Percentiles rank a stretch among this genome's conserved stretches.
Evolutionary conservation across 345 rosid species (phyloP).

Genomic region (Lepidium sativum): DNA sequence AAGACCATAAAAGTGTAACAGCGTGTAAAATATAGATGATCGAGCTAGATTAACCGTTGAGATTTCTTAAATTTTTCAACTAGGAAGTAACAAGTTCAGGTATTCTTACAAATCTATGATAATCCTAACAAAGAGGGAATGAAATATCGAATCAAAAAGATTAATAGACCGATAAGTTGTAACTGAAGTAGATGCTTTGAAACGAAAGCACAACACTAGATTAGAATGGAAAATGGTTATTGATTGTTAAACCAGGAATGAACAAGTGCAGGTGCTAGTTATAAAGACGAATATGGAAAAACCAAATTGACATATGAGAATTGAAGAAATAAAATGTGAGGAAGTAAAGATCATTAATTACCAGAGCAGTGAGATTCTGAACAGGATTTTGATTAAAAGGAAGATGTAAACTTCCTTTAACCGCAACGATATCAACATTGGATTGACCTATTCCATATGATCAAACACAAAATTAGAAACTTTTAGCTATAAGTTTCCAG

Average conservation of each 20-base stretch:
- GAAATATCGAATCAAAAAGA: too few species aligned
- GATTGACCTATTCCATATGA: constrained; percentile 50
- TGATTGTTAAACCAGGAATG: not conserved
- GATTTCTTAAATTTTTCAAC: not conserved
- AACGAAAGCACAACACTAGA: not conserved
- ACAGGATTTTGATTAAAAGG: constrained; percentile 61
- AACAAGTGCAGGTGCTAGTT: not conserved
- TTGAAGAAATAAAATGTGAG: not conserved
- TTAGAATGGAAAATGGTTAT: not conserved
- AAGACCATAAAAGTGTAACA: not conserved
- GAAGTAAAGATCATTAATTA: constrained; percentile 24
- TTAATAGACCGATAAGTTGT: not conserved
- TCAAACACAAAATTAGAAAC: constrained; percentile 1
- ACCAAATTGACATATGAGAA: not conserved
- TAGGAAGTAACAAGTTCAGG: not conserved
- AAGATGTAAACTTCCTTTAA: constrained; percentile 79
- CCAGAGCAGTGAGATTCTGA: constrained; percentile 84
- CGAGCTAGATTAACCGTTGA: not conserved
- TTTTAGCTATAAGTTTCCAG: not conserved
- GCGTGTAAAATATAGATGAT: not conserved
- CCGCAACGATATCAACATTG: constrained; percentile 45
- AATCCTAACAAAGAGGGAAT: not conserved
- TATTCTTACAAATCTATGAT: not conserved
- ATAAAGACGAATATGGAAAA: not conserved
- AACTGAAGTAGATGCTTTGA: not conserved